These are phyloP conservation scores for Tolypocladium album DNA, from an alignment of 2,329 filamentous ascomycete species.

Conservation along the genomic window DNA sequence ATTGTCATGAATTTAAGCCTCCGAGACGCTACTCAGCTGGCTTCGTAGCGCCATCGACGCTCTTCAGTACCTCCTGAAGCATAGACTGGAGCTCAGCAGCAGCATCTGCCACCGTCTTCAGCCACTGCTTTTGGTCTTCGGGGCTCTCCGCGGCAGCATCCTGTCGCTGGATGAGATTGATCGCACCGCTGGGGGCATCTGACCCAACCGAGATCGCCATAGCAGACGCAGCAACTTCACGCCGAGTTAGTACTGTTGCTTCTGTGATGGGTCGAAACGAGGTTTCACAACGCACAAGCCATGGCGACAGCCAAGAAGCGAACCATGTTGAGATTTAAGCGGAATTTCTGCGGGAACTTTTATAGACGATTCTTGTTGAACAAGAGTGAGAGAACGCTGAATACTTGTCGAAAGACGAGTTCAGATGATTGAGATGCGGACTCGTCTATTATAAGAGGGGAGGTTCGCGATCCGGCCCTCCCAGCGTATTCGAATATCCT, in stretches of 20 bases:
- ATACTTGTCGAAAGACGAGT: neutral
- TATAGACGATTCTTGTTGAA: neutral
- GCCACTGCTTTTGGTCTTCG: neutral
- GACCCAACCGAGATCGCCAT: neutral
- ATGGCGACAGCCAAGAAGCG: neutral
- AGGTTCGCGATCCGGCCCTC: no score
- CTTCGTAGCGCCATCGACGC: no score
- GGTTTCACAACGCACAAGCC: neutral
- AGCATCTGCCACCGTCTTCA: neutral
- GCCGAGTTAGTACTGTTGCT: neutral
- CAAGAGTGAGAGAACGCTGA: neutral
- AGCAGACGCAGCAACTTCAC: neutral
- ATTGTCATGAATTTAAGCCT: no score
- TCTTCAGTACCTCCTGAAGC: neutral
- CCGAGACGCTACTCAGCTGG: no score
- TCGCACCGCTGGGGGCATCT: neutral
- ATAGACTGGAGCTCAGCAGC: neutral
- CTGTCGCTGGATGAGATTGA: neutral
- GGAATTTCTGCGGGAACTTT: no score
- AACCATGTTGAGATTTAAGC: neutral
- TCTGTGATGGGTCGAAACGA: neutral
- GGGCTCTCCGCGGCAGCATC: no score
- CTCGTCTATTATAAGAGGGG: no score
- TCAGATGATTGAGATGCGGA: no score
- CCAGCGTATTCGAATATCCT: no score